Conservation (phyloP, 2,329 filamentous ascomycete genomes). For the Annulohypoxylon truncatum region DNA sequence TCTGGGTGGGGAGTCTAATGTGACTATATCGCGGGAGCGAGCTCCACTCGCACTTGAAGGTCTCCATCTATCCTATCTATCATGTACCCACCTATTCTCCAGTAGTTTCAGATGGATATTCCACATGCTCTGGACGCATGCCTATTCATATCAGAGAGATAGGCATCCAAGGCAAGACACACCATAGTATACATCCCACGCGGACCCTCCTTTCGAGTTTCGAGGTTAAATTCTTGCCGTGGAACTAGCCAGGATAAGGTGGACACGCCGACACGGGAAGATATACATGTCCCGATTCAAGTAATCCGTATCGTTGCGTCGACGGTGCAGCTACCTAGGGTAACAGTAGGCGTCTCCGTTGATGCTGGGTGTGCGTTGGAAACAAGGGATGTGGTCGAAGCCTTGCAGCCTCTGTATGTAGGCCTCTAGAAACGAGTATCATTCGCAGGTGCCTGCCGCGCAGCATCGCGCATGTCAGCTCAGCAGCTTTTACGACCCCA, state of each 20-base stretch:
- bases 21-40: constrained; percentile 32
- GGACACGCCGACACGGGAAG: constrained; percentile 22
- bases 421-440: constrained; percentile 30
- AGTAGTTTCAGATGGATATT: constrained; percentile 41
- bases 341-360: constrained; percentile 28
- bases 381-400: constrained; percentile 26
- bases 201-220: constrained; percentile 36
- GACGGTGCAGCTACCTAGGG: constrained; percentile 22
- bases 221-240: constrained; percentile 27
- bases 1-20: constrained; percentile 37
- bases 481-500: constrained; percentile 25
- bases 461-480: constrained; percentile 19
- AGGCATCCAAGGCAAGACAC: constrained; percentile 33
- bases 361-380: constrained; percentile 19
- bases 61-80: constrained; percentile 38
- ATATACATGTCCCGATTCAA: constrained; percentile 29
- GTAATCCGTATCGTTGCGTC: constrained; percentile 30
- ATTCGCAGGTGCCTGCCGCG: constrained; percentile 25
- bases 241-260: constrained; percentile 24
- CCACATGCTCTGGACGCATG: constrained; percentile 39
- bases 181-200: constrained; percentile 39
- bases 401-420: constrained; percentile 35
- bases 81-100: constrained; percentile 33
- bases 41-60: constrained; percentile 36
- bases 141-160: constrained; percentile 38